Evolutionary conservation across 169 alveolate genomes (phyloP).

Genomic region (Fabrea salina): DNA sequence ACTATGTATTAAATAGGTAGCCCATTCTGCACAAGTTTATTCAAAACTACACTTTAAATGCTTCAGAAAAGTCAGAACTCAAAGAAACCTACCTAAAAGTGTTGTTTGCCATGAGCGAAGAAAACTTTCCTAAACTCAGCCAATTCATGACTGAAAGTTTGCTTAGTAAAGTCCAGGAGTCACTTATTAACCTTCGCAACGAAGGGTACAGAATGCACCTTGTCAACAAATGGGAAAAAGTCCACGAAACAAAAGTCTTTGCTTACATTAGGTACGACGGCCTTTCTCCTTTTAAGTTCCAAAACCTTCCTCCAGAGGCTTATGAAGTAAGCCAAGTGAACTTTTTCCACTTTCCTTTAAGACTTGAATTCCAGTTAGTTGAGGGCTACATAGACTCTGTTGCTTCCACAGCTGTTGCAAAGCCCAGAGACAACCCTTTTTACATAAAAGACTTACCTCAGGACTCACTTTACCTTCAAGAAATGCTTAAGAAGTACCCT

Average conservation of each 20-base stretch:
- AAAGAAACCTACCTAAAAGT: background rate
- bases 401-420: background rate
- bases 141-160: background rate
- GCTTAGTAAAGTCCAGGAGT: background rate
- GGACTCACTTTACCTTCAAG: background rate
- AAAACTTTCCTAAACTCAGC: background rate
- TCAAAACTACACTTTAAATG: background rate
- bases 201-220: background rate
- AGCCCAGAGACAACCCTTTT: conserved; percentile 6
- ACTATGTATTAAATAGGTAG: background rate
- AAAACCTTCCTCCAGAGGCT: background rate
- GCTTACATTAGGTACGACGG: conserved; percentile 16
- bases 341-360: background rate
- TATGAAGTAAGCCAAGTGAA: background rate
- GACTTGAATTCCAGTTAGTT: background rate
- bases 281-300: background rate
- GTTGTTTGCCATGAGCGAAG: background rate
- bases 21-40: background rate
- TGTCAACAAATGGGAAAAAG: background rate
- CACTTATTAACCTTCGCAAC: background rate
- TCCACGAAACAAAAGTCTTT: background rate
- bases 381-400: no score
- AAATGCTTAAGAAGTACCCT: conserved; percentile 1
- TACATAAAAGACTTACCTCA: background rate
- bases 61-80: conserved; percentile 8